A percentile compares a stretch with the other conserved stretches of the same genome.
phyloP scores from a whole-genome alignment of 1,284 basidiomycete species.

The Cutaneotrichosporon sp. region DNA sequence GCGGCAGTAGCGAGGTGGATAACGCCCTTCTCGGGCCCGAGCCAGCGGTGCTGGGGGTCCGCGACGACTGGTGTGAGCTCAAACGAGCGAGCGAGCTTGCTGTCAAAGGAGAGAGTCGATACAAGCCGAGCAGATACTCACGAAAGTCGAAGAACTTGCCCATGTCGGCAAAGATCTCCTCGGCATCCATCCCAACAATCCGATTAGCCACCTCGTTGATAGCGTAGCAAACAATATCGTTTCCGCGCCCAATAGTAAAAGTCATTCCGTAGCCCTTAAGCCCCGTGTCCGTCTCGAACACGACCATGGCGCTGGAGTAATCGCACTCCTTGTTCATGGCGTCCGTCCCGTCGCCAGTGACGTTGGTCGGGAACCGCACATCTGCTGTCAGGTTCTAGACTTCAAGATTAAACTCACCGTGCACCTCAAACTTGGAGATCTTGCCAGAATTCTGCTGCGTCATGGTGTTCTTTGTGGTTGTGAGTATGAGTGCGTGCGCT shows the following conservation, averaged over 20 bases:
- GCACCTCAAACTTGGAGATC: slow-evolving; percentile 50
- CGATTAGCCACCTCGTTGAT: slow-evolving; percentile 75
- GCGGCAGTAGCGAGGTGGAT: slow-evolving; percentile 59
- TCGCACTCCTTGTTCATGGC: slow-evolving; percentile 93
- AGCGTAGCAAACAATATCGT: slow-evolving; percentile 84
- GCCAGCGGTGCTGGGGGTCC: slow-evolving; percentile 88
- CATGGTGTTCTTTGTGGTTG: neutral
- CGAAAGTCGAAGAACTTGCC: slow-evolving; percentile 58
- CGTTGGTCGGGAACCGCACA: slow-evolving; percentile 72
- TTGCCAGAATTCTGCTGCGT: slow-evolving; percentile 32
- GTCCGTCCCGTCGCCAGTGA: slow-evolving; percentile 84
- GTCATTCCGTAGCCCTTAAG: slow-evolving; percentile 90
- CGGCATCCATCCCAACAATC: slow-evolving; percentile 78
- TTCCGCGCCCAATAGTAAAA: slow-evolving; percentile 93
- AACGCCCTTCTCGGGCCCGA: slow-evolving; percentile 57
- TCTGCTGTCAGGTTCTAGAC: slow-evolving; percentile 55
- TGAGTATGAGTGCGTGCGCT: too few species aligned
- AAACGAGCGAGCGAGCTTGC: neutral
- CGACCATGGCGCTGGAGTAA: slow-evolving; percentile 89
- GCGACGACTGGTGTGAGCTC: slow-evolving; percentile 59
- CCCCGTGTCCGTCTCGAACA: slow-evolving; percentile 64
- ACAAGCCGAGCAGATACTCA: slow-evolving; percentile 25
- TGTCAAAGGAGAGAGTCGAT: too few species aligned
- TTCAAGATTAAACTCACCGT: slow-evolving; percentile 39
- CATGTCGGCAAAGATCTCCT: slow-evolving; percentile 83